Conservation (phyloP, 2,329 filamentous ascomycete genomes). For the Fusarium pseudoanthophilum region DNA sequence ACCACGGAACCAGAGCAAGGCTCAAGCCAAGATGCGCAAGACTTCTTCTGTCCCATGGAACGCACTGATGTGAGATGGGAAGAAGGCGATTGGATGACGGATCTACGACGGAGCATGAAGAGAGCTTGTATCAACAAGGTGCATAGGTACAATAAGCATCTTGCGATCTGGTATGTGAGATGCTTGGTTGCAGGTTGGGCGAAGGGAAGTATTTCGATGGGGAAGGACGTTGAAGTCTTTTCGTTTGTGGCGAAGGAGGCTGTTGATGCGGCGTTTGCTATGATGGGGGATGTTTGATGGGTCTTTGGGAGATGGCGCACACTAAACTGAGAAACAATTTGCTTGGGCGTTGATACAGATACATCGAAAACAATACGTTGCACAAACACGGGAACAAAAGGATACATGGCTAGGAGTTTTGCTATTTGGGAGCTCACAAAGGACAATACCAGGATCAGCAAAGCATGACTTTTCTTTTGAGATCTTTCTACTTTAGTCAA, state of each 20-base stretch:
- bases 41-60: conserved; percentile 43
- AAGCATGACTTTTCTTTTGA: background rate
- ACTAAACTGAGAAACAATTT: background rate
- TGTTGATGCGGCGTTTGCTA: conserved; percentile 34
- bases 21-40: conserved; percentile 9
- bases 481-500: conserved; percentile 11
- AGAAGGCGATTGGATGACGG: conserved; percentile 32
- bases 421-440: background rate
- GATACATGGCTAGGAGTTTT: background rate
- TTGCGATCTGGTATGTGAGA: conserved; percentile 47
- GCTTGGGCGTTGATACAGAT: background rate
- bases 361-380: accelerated
- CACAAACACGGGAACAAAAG: accelerated
- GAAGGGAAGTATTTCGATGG: conserved; percentile 42
- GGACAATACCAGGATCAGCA: background rate
- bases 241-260: conserved; percentile 40
- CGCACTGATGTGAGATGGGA: conserved; percentile 45
- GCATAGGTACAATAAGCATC: conserved; percentile 47
- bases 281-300: conserved; percentile 32
- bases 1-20: conserved; percentile 29
- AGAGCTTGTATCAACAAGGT: conserved; percentile 41
- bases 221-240: conserved; percentile 26
- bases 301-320: background rate
- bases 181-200: conserved; percentile 42
- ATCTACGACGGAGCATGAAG: conserved; percentile 37